Conservation (phyloP, 306 rosid species). For the Oxytropis ochrocephala region DNA sequence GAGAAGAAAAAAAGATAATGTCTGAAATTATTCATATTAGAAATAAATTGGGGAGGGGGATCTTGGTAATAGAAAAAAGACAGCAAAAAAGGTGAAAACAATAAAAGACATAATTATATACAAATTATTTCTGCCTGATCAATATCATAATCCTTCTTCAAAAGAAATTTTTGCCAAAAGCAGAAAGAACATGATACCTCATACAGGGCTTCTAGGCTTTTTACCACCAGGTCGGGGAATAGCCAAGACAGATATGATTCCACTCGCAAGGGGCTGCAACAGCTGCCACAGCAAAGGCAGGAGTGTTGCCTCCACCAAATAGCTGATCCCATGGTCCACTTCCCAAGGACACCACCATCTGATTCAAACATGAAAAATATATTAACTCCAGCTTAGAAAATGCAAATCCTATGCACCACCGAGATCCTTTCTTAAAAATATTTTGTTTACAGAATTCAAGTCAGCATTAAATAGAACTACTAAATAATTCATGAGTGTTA, state of each 20-base stretch:
- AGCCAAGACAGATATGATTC: slow-evolving; percentile 71
- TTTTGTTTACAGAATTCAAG: not conserved
- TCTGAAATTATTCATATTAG: slow-evolving; percentile 17
- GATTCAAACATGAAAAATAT: slow-evolving; percentile 34
- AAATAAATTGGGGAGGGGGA: not conserved
- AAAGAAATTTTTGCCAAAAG: slow-evolving; percentile 22
- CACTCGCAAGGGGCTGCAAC: slow-evolving; percentile 81
- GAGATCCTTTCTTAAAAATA: not conserved
- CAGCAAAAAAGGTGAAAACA: slow-evolving; percentile 10
- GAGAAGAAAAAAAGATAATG: slow-evolving; percentile 19
- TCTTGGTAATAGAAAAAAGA: slow-evolving; percentile 27
- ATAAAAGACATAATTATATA: slow-evolving; percentile 22
- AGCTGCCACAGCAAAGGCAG: slow-evolving; percentile 88
- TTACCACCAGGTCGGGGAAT: slow-evolving; percentile 68
- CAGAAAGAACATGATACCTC: slow-evolving; percentile 56
- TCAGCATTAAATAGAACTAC: not conserved
- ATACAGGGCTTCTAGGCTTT: slow-evolving; percentile 54
- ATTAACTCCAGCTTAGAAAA: slow-evolving; percentile 11
- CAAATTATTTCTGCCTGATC: slow-evolving; percentile 34
- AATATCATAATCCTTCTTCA: slow-evolving; percentile 25
- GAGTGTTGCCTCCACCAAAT: slow-evolving; percentile 96
- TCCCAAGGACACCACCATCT: slow-evolving; percentile 87
- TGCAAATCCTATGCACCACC: not conserved
- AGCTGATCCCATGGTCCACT: slow-evolving; percentile 99
- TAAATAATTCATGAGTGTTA: not conserved